phyloP scores from a whole-genome alignment of 208 protist species.

The Crithidia brevicula region DNA sequence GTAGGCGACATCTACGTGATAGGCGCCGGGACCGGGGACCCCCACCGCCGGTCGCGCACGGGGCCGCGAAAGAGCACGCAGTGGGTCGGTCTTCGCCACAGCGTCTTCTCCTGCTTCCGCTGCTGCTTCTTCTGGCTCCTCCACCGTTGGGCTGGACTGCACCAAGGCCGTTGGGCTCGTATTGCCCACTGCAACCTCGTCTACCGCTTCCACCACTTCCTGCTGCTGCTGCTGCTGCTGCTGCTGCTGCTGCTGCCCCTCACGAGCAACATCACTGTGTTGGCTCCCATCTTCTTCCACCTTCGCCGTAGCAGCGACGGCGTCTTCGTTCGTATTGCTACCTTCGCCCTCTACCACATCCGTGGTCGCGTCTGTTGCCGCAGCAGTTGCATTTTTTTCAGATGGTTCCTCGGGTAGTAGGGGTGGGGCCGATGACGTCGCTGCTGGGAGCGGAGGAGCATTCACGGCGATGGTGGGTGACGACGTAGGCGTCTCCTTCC shows the following conservation, averaged over 20 bases:
- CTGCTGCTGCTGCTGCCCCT: too few species aligned
- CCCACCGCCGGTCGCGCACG: conserved; percentile 12
- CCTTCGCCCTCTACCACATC: too few species aligned
- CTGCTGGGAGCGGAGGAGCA: not conserved
- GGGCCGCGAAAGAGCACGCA: conserved; percentile 21
- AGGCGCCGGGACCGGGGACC: conserved; percentile 64
- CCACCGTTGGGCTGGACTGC: too few species aligned
- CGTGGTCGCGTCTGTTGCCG: too few species aligned
- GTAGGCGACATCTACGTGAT: conserved; percentile 54
- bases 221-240: too few species aligned
- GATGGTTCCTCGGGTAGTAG: not conserved
- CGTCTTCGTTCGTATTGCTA: too few species aligned
- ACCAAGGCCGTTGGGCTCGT: not conserved
- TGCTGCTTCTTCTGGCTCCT: not conserved
- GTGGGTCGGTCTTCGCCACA: not conserved
- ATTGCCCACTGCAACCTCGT: too few species aligned
- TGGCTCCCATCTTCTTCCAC: not conserved
- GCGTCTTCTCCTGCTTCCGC: not conserved
- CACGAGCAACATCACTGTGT: too few species aligned
- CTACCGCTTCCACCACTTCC: not conserved
- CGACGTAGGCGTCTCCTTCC: not conserved
- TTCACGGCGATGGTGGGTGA: not conserved
- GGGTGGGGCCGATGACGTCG: not conserved
- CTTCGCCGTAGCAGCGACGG: not conserved
- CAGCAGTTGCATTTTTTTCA: too few species aligned